These are phyloP conservation scores for Paramecium primaurelia DNA, from an alignment of 73 alveolate species.

Conservation along the genomic window DNA sequence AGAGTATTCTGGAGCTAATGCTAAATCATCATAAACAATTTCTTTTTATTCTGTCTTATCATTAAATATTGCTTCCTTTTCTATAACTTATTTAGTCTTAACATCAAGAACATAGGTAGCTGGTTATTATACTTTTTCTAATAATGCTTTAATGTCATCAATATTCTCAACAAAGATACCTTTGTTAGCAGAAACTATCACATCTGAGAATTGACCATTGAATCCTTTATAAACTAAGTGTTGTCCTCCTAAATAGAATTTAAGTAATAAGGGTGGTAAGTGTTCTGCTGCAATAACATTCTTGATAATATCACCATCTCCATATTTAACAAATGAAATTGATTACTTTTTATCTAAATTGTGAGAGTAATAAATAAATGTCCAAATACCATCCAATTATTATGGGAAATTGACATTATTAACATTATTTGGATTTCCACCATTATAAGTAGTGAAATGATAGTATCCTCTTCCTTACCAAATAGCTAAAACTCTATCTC, in stretches of 20 bases:
- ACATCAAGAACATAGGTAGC: background rate
- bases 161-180: background rate
- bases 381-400: constrained; percentile 45
- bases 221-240: background rate
- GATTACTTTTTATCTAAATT: constrained; percentile 22
- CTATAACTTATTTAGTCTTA: background rate
- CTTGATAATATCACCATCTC: background rate
- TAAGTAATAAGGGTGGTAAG: background rate
- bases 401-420: constrained; percentile 34
- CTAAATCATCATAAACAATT: background rate
- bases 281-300: background rate
- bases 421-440: constrained; percentile 6
- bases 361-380: constrained; percentile 34
- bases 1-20: constrained; percentile 36
- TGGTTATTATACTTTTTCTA: background rate
- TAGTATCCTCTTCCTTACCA: constrained; percentile 54
- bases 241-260: constrained; percentile 32
- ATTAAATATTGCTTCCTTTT: background rate
- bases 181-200: background rate
- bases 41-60: background rate
- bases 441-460: constrained; percentile 43
- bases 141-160: background rate
- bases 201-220: constrained; percentile 39
- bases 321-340: constrained; percentile 28
- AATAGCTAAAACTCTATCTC: constrained; percentile 11